Base-by-base conservation (phyloP, 306 rosid species). In the Oemleria cerasiformis region DNA sequence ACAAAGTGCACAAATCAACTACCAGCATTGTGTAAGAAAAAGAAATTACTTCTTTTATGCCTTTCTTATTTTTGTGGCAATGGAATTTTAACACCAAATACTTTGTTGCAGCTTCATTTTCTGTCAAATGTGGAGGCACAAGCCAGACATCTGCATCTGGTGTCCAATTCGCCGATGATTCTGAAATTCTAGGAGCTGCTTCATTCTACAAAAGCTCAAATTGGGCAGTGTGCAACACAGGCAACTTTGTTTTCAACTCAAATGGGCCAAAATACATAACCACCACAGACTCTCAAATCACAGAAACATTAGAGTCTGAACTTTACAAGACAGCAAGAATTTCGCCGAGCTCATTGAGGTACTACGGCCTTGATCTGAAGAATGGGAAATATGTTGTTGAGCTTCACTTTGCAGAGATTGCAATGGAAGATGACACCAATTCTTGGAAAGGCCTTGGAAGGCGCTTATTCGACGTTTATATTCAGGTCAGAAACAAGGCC, bases 371-470 rank as follows among this genome's bases (percentile, higher is more conserved):
- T n/a, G 75, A 58, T 12, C 42, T 80, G 75, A 48, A 7, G 41
- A 80, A 80, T 38, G 84, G 81, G 6, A 62, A 65, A 44, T 76
- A 80, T 41, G 7, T 23, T 8, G 68, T 80, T 14, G 75, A 72
- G 77, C 80, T 80, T 61, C 84, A 80, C 80, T 80, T 80, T 67
- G 84, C 81, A 10, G 78, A 80, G 75, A 72, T 80, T 61, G 51
- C 61, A 43, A 71, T 80, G 80, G 84, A 49, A 13, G 19, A 76
- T 6, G 80, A 80, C 65, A 42, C 72, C 54, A 21, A 4, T 15
- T 76, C 84, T 10, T 80, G 84, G 84, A 80, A 61, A 76, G 81
- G 75, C 43, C 81, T 80, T 9, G 84, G 84, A 6, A 75, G 78
- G 72, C 84, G 84, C 65, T 16, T 80, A 25, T 80, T 80, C 41